A percentile compares a stretch with the other conserved stretches of the same genome.
phyloP scores from a whole-genome alignment of 306 rosid genomes.

The Vigna nakashimae region DNA sequence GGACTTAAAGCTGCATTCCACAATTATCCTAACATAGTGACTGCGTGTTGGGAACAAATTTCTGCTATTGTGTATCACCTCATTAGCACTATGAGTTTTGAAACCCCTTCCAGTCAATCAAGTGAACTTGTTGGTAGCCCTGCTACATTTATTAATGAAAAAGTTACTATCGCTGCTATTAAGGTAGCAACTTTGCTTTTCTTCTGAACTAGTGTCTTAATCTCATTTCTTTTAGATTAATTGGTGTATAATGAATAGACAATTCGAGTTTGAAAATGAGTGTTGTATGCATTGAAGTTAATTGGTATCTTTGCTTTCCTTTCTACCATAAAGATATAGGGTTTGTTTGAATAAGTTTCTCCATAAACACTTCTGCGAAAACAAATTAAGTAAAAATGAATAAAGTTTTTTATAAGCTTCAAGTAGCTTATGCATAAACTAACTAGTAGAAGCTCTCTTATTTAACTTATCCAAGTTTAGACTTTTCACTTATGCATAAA shows the following conservation, averaged over 20 bases:
- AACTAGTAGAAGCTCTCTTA: too few species aligned
- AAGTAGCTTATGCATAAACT: too few species aligned
- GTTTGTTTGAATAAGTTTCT: too few species aligned
- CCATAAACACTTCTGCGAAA: too few species aligned
- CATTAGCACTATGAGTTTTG: conserved; percentile 58
- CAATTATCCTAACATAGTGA: conserved; percentile 75
- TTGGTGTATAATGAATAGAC: neutral
- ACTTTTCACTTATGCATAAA: too few species aligned
- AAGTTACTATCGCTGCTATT: conserved; percentile 68
- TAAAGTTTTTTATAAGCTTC: too few species aligned
- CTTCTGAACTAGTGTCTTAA: neutral
- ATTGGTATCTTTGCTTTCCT: neutral
- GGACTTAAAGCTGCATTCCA: conserved; percentile 87
- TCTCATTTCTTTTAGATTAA: conserved; percentile 10
- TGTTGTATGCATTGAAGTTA: conserved; percentile 23
- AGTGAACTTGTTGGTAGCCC: conserved; percentile 61
- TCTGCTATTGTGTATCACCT: conserved; percentile 63
- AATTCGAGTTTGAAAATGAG: conserved; percentile 1
- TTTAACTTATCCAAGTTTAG: too few species aligned
- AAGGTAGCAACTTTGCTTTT: conserved; percentile 54
- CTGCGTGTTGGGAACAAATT: conserved; percentile 77
- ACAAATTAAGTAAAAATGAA: too few species aligned
- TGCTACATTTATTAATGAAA: conserved; percentile 59
- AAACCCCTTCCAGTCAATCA: conserved; percentile 59
- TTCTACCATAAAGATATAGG: neutral